Conservation (phyloP, 495 filamentous ascomycete genomes). For the Talaromyces nanjingensis region DNA sequence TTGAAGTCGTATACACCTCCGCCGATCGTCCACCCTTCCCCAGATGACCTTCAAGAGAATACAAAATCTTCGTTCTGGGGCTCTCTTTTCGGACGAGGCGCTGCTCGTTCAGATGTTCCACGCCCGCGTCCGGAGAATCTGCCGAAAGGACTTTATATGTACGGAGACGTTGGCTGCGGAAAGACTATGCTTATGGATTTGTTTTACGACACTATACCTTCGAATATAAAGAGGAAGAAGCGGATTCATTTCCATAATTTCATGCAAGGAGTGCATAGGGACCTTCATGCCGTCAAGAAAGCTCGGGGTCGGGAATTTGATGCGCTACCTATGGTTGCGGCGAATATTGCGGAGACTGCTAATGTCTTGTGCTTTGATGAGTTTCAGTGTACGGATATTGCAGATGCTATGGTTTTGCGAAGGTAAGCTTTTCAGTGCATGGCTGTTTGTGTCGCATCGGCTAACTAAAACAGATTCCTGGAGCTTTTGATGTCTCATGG, state of each 20-base stretch:
- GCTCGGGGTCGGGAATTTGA: conserved; percentile 85
- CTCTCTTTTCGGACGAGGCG: conserved; percentile 55
- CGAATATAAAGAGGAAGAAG: conserved; percentile 75
- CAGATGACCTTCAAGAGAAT: conserved; percentile 59
- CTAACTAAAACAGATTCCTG: conserved; percentile 53
- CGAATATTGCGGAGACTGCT: conserved; percentile 77
- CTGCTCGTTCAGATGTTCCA: conserved; percentile 23
- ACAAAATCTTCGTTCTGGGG: conserved; percentile 62
- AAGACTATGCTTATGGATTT: conserved; percentile 99
- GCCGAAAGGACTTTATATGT: conserved; percentile 89
- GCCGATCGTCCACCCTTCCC: conserved; percentile 65
- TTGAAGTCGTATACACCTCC: conserved; percentile 67
- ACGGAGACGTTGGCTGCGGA: conserved; percentile 92
- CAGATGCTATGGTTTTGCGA: conserved; percentile 95
- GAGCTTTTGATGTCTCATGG: conserved; percentile 91
- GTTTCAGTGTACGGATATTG: conserved; percentile 98
- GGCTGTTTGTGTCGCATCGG: neutral
- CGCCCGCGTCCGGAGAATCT: conserved; percentile 61
- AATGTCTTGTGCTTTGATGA: conserved; percentile 96
- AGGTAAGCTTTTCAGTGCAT: conserved; percentile 34
- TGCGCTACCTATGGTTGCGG: conserved; percentile 85
- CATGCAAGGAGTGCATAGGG: conserved; percentile 97
- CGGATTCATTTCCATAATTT: conserved; percentile 99
- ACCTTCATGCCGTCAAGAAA: conserved; percentile 85
- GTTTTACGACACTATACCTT: conserved; percentile 89